Base-by-base conservation (phyloP, 78 protist species). In the Neovahlkampfia damariscottae region DNA sequence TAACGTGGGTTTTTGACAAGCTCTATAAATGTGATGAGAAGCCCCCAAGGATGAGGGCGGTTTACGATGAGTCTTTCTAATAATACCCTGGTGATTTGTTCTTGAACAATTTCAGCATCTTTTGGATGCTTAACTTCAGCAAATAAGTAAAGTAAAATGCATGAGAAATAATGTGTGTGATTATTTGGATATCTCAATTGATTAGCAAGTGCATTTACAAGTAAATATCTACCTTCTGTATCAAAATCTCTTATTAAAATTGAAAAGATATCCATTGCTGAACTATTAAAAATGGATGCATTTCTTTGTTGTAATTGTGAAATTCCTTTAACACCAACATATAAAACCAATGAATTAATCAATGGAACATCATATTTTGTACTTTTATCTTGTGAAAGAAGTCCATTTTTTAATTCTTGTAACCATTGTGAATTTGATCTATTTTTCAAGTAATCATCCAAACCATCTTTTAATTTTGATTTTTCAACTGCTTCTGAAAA, bases 31-130 rank as follows among this genome's bases (percentile, higher is more conserved):
- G 98, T 96, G 80, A 93, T 86, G 40, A 97, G 84, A 30, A 96
- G 59, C 9, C 99, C 99, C 99, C 99, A 97, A 37, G 99, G 98
- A 86, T 95, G 98, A 19, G 99, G 99, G 41, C 91, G 86, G 77
- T 84, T 78, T 58, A 86, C 94, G 30, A 97, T 84, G 32, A 95
- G 80, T 41, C 99, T 87, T 84, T 96, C 99, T 27, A 96, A 76
- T 37, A 97, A 88, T 8, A 97, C 98, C 32, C 98, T 81, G 10
- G 83, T 89, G 58, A 92, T 90, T 70, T 91, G 94, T 80, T 95
- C 98, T 40, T 91, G 90, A 9, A 89, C 6, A 28, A 9, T 36
- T 35, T 41, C 72, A 8, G 66, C 75, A 19, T 71, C 58, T 7
- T 80, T 41, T 70, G 87, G 94, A 58, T 81, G 73, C 35, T 41